A percentile compares a stretch with the other conserved stretches of the same genome.
These are phyloP conservation scores for Tagetes patula DNA, from an alignment of 129 eudicot species.

Conservation along the genomic window DNA sequence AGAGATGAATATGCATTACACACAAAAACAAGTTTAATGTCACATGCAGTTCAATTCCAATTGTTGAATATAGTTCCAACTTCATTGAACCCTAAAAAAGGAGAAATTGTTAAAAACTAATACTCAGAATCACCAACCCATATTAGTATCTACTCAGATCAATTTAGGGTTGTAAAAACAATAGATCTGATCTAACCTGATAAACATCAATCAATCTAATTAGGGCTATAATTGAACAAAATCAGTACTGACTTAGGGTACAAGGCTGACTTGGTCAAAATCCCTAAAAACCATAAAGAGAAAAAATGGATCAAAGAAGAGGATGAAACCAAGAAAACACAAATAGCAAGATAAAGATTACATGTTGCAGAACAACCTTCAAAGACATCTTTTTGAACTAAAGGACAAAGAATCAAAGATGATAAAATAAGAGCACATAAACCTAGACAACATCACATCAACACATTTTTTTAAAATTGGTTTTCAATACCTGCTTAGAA, in stretches of 20 bases:
- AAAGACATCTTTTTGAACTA: neutral
- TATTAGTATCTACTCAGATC: neutral
- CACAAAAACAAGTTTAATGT: conserved; percentile 28
- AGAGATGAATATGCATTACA: conserved; percentile 27
- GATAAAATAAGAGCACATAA: neutral
- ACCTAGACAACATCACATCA: conserved; percentile 25
- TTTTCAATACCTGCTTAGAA: conserved; percentile 25
- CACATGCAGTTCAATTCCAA: conserved; percentile 38
- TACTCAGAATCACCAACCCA: neutral
- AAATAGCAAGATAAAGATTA: conserved; percentile 25
- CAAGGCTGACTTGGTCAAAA: no score
- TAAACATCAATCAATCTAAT: conserved; percentile 28
- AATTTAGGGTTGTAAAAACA: neutral
- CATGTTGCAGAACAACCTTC: neutral
- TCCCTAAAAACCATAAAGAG: no score
- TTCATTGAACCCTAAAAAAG: conserved; percentile 26
- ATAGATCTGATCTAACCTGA: conserved; percentile 43
- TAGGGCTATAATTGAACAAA: conserved; percentile 14
- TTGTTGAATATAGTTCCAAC: conserved; percentile 24
- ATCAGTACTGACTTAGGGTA: conserved; percentile 6
- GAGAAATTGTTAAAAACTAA: neutral
- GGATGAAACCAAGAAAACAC: neutral
- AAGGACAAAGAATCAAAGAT: neutral
- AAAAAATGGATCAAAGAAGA: no score
- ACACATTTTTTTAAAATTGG: neutral